Conservation (phyloP, 164 flowering plant species). For the Umbellularia californica region DNA sequence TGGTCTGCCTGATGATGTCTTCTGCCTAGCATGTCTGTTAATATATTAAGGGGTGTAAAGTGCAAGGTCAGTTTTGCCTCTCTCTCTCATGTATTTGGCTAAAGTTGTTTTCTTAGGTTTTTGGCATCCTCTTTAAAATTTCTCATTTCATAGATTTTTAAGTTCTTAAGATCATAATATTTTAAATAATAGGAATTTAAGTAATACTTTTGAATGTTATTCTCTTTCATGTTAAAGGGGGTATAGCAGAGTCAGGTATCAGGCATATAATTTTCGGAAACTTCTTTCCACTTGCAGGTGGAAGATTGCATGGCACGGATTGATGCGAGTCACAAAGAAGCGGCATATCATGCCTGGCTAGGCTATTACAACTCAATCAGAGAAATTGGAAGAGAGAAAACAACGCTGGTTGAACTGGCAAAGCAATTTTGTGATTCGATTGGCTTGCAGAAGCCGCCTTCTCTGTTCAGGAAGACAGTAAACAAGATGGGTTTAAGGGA, state of each 20-base stretch:
- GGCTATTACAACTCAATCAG: slow-evolving; percentile 89
- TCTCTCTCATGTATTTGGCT: too few relatives aligned
- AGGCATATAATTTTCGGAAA: not conserved
- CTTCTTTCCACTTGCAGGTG: slow-evolving; percentile 33
- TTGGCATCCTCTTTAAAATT: too few relatives aligned
- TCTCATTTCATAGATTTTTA: too few relatives aligned
- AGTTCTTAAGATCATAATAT: too few relatives aligned
- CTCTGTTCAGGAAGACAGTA: slow-evolving; percentile 77
- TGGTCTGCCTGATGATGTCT: too few relatives aligned
- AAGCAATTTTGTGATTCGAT: slow-evolving; percentile 61
- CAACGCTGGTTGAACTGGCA: slow-evolving; percentile 76
- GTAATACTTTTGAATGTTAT: too few relatives aligned
- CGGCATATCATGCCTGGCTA: slow-evolving; percentile 99
- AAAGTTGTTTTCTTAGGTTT: too few relatives aligned
- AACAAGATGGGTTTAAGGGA: slow-evolving; percentile 88
- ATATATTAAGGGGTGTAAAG: too few relatives aligned
- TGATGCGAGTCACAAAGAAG: slow-evolving; percentile 74
- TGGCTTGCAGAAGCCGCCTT: slow-evolving; percentile 68
- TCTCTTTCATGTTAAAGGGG: too few relatives aligned
- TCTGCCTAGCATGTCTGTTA: too few relatives aligned
- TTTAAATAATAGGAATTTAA: too few relatives aligned
- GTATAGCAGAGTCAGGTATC: not conserved
- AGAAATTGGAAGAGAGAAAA: slow-evolving; percentile 85
- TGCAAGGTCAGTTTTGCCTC: too few relatives aligned
- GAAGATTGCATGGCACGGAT: slow-evolving; percentile 59